These are phyloP conservation scores for Camellia sinensis DNA, from an alignment of 148 eudicot species.

Conservation along the genomic window DNA sequence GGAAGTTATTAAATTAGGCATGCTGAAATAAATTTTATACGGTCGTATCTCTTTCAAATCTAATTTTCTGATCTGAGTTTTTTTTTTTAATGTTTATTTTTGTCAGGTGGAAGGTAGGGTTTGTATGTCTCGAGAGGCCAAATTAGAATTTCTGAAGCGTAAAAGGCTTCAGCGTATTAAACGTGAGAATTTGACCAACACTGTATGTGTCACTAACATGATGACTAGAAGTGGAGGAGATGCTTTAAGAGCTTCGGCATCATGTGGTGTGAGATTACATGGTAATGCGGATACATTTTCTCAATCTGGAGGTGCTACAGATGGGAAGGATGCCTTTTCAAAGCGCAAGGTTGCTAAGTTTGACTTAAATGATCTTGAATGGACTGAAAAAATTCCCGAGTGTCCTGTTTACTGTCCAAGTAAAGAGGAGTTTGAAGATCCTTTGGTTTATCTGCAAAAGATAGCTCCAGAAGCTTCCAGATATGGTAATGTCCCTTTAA, in stretches of 20 bases:
- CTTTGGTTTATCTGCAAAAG: constrained; percentile 77
- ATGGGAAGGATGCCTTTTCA: constrained; percentile 38
- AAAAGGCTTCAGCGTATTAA: constrained; percentile 81
- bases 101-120: constrained; percentile 87
- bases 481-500: constrained; percentile 50
- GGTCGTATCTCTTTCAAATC: not conserved
- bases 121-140: constrained; percentile 68
- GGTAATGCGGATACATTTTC: constrained; percentile 31
- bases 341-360: constrained; percentile 67
- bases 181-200: constrained; percentile 34
- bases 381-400: constrained; percentile 73
- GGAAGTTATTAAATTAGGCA: not conserved
- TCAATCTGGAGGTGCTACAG: constrained; percentile 29
- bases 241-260: constrained; percentile 62
- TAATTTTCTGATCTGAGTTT: not conserved
- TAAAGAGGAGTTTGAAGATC: constrained; percentile 91
- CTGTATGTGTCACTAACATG: constrained; percentile 33
- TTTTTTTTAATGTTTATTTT: constrained; percentile 10
- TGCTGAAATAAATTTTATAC: not conserved
- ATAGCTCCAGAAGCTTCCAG: constrained; percentile 92
- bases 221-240: constrained; percentile 76
- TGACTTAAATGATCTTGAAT: constrained; percentile 53
- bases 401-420: constrained; percentile 83
- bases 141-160: constrained; percentile 75
- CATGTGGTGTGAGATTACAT: constrained; percentile 54